Evolutionary conservation across 768 basidiomycete species (phyloP).

Genomic region (Pilatotrama ljubarskyi): DNA sequence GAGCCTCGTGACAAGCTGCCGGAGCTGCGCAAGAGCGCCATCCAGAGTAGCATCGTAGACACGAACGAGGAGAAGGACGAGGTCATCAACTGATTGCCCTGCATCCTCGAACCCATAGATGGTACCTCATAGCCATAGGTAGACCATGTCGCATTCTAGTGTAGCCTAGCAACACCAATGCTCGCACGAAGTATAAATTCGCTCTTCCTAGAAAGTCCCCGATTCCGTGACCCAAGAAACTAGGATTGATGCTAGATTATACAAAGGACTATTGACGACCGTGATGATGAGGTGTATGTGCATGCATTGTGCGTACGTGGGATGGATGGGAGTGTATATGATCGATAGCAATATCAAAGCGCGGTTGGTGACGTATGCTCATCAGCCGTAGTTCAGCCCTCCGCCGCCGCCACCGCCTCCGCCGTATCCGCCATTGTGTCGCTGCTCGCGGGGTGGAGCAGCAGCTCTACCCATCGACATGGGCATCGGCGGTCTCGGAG

Average conservation of each 20-base stretch:
- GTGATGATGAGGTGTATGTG: neutral
- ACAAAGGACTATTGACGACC: neutral
- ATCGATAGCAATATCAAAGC: constrained; percentile 13
- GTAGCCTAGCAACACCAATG: constrained; percentile 4
- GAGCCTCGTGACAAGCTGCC: constrained; percentile 53
- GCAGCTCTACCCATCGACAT: constrained; percentile 12
- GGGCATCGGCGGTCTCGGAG: constrained; percentile 24
- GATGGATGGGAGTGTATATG: neutral
- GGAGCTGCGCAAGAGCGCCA: constrained; percentile 29
- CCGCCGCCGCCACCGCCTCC: constrained; percentile 21
- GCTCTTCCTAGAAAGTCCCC: no score
- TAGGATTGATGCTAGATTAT: constrained; percentile 1
- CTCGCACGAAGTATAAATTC: neutral
- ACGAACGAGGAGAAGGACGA: constrained; percentile 15
- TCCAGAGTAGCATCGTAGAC: constrained; percentile 2
- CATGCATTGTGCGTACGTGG: neutral
- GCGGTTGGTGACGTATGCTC: neutral
- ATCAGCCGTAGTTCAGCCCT: constrained; percentile 35
- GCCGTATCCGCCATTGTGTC: constrained; percentile 20
- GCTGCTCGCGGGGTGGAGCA: constrained; percentile 17
- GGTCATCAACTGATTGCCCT: constrained; percentile 11
- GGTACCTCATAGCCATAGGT: neutral
- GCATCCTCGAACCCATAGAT: neutral
- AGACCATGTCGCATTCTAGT: neutral
- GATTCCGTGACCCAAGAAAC: neutral